phyloP scores from a whole-genome alignment of 2,329 filamentous ascomycete species.

The Venturia aucupariae region DNA sequence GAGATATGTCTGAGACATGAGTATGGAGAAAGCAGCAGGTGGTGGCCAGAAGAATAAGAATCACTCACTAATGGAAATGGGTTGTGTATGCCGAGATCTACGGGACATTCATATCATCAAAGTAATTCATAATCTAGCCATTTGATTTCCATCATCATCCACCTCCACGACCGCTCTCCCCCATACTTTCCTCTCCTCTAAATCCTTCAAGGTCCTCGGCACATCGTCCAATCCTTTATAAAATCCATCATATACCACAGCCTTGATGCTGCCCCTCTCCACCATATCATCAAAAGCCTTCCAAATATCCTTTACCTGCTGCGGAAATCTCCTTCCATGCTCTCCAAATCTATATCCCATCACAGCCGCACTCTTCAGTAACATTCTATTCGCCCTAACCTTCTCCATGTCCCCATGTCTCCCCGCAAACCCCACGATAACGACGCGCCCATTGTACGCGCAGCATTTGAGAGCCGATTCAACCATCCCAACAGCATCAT shows the following conservation, averaged over 20 bases:
- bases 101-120: too few species aligned
- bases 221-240: slow-evolving; percentile 45
- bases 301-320: slow-evolving; percentile 42
- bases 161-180: slow-evolving; percentile 45
- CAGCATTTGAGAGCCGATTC: slow-evolving; percentile 45
- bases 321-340: slow-evolving; percentile 41
- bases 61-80: not conserved
- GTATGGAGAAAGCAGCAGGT: not conserved
- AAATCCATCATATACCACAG: slow-evolving; percentile 39
- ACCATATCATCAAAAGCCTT: slow-evolving; percentile 41
- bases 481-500: slow-evolving; percentile 50
- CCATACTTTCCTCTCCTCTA: slow-evolving; percentile 42
- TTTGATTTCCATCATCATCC: not conserved
- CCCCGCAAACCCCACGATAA: slow-evolving; percentile 52
- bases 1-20: not conserved
- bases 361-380: slow-evolving; percentile 45
- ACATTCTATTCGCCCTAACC: slow-evolving; percentile 45
- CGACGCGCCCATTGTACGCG: slow-evolving; percentile 43
- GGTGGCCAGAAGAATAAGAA: not conserved
- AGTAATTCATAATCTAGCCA: not conserved
- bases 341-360: slow-evolving; percentile 51
- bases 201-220: slow-evolving; percentile 41
- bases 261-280: slow-evolving; percentile 38
- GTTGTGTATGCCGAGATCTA: not conserved
- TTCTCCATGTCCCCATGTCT: slow-evolving; percentile 44